Conservation (phyloP, 176 grass and related monocot genomes). For the Eremochloa ophiuroides region DNA sequence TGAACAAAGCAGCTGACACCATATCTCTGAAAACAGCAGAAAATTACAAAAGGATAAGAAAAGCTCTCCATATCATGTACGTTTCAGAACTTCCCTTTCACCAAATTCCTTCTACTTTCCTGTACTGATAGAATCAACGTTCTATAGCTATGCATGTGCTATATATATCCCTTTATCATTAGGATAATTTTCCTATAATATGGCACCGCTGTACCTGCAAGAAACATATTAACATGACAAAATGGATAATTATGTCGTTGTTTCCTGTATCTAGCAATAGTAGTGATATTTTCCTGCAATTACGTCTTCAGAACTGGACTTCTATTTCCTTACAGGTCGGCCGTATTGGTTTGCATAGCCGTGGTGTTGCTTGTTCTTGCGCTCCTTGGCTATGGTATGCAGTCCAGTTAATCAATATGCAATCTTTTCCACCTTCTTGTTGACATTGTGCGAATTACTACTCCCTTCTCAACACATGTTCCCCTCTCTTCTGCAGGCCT, state of each 20-base stretch:
- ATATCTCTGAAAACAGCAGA: conserved; percentile 73
- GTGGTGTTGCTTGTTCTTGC: conserved; percentile 67
- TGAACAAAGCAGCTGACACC: conserved; percentile 66
- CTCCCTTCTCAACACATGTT: not conserved
- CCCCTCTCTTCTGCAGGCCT: conserved; percentile 48
- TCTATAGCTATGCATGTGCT: not conserved
- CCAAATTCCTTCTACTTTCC: not conserved
- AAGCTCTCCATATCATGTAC: conserved; percentile 63
- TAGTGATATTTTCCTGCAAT: conserved; percentile 4
- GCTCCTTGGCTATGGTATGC: conserved; percentile 77
- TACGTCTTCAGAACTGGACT: conserved; percentile 6
- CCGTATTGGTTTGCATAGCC: conserved; percentile 61
- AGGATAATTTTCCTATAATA: not conserved
- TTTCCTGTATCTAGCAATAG: not conserved
- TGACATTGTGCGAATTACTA: not conserved
- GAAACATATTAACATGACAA: not conserved
- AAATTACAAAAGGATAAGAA: conserved; percentile 72
- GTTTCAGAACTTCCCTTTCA: conserved; percentile 10
- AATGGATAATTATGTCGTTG: not conserved
- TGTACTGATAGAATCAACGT: not conserved
- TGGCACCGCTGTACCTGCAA: not conserved
- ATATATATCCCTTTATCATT: not conserved
- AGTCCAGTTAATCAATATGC: not conserved
- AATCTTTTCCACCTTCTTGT: not conserved
- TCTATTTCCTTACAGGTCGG: conserved; percentile 44